These are phyloP conservation scores for Tirmania nivea DNA, from an alignment of 495 filamentous ascomycete species.

Conservation along the genomic window DNA sequence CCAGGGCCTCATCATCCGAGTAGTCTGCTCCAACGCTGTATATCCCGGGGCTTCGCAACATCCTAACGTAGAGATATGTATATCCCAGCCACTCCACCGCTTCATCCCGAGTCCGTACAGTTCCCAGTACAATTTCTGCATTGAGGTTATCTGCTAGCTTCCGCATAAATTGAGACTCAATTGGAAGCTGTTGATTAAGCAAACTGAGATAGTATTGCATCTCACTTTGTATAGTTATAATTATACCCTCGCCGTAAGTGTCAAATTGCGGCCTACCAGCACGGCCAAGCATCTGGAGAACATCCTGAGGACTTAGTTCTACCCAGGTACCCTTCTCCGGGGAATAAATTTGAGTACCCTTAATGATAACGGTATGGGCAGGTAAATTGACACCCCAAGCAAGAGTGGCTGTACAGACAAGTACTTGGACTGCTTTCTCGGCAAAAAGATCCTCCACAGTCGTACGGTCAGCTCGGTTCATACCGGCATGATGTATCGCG, in stretches of 20 bases:
- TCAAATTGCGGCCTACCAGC: conserved; percentile 93
- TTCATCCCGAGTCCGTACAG: conserved; percentile 79
- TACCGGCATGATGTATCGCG: conserved; percentile 93
- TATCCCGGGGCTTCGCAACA: conserved; percentile 85
- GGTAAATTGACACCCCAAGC: conserved; percentile 94
- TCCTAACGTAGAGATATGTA: conserved; percentile 92
- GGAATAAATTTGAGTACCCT: conserved; percentile 92
- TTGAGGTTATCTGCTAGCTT: conserved; percentile 93
- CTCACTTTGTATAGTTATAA: conserved; percentile 86
- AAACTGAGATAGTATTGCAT: conserved; percentile 93
- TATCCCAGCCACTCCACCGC: conserved; percentile 98
- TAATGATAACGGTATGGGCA: conserved; percentile 90
- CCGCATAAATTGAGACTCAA: conserved; percentile 87
- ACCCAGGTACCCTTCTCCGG: conserved; percentile 99
- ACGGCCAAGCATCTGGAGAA: conserved; percentile 95
- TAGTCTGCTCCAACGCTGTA: conserved; percentile 95
- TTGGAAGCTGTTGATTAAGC: conserved; percentile 90
- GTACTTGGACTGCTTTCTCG: conserved; percentile 75
- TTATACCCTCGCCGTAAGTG: conserved; percentile 93
- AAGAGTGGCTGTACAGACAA: conserved; percentile 89
- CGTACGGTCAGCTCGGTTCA: conserved; percentile 78
- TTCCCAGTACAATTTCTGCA: conserved; percentile 88
- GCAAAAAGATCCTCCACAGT: conserved; percentile 89
- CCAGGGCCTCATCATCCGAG: conserved; percentile 70
- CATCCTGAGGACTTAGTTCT: conserved; percentile 90